Conservation (phyloP, 1,284 basidiomycete genomes). For the Cerrena zonata region DNA sequence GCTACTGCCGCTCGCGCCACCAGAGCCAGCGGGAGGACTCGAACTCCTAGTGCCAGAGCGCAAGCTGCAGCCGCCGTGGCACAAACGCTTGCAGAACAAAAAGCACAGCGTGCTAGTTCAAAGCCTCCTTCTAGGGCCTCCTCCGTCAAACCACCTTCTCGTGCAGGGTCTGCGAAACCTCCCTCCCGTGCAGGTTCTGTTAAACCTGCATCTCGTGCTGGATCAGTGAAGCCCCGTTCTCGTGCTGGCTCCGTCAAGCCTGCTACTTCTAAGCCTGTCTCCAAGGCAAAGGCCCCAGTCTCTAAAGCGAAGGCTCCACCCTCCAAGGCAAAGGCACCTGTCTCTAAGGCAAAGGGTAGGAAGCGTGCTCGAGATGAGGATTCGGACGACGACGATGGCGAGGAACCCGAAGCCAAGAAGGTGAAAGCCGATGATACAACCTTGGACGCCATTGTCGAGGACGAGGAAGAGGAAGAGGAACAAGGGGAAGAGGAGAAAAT, state of each 20-base stretch:
- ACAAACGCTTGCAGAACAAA: background rate
- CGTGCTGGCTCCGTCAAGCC: conserved; percentile 12
- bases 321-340: conserved; percentile 15
- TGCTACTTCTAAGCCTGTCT: conserved; percentile 2
- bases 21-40: conserved; percentile 2
- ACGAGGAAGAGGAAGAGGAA: conserved; percentile 14
- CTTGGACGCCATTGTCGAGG: conserved; percentile 11
- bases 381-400: conserved; percentile 15
- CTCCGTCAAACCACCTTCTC: conserved; percentile 15
- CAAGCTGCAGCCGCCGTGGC: conserved; percentile 9
- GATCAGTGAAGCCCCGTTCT: background rate
- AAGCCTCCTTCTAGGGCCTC: background rate
- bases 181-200: too few relatives aligned
- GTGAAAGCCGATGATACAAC: conserved; percentile 21
- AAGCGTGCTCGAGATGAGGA: conserved; percentile 24
- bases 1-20: conserved; percentile 8
- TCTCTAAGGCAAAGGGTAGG: conserved; percentile 19
- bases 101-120: background rate
- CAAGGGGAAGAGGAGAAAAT: conserved; percentile 10
- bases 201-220: background rate
- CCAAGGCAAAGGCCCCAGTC: conserved; percentile 14
- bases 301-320: background rate
- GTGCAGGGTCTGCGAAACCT: conserved; percentile 23
- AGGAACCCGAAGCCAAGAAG: conserved; percentile 32
- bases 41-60: conserved; percentile 7